These are phyloP conservation scores for Trichosanthes truncata DNA, from an alignment of 306 rosid species.

Conservation along the genomic window DNA sequence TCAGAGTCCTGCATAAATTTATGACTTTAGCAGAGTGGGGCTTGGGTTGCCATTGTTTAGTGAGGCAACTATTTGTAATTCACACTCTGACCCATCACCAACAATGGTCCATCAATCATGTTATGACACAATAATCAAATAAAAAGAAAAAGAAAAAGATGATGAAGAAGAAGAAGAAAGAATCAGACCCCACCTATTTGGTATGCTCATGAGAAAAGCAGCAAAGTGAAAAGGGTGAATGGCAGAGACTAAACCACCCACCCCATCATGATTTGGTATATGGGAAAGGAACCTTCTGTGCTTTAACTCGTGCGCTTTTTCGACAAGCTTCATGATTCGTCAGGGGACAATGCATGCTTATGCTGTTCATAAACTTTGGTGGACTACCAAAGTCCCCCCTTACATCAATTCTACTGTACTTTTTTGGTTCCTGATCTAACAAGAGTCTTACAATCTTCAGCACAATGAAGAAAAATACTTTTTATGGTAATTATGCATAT, in stretches of 20 bases:
- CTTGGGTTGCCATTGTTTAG: not conserved
- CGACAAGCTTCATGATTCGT: constrained; percentile 5
- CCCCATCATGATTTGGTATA: constrained; percentile 5
- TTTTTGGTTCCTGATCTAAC: not conserved
- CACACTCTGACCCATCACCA: constrained; percentile 48
- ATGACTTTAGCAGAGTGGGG: constrained; percentile 11
- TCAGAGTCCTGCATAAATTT: not conserved
- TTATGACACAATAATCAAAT: constrained; percentile 12
- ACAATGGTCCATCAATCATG: constrained; percentile 58
- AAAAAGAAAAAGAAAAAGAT: not conserved
- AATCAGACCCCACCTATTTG: not conserved
- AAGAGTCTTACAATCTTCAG: not conserved
- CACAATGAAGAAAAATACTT: not conserved
- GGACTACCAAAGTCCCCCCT: not conserved
- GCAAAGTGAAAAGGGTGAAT: constrained; percentile 1
- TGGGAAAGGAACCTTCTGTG: constrained; percentile 1
- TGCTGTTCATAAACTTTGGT: not conserved
- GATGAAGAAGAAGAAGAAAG: constrained; percentile 1
- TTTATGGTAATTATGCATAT: not conserved
- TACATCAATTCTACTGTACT: not conserved
- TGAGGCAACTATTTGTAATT: constrained; percentile 1
- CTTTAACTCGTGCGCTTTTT: not conserved
- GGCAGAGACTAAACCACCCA: constrained; percentile 6
- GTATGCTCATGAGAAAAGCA: constrained; percentile 2
- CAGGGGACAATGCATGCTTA: constrained; percentile 6